A percentile compares a stretch with the other conserved stretches of the same genome.
Conservation (phyloP, 495 filamentous ascomycete species). For the Lichenothelia convexa region DNA sequence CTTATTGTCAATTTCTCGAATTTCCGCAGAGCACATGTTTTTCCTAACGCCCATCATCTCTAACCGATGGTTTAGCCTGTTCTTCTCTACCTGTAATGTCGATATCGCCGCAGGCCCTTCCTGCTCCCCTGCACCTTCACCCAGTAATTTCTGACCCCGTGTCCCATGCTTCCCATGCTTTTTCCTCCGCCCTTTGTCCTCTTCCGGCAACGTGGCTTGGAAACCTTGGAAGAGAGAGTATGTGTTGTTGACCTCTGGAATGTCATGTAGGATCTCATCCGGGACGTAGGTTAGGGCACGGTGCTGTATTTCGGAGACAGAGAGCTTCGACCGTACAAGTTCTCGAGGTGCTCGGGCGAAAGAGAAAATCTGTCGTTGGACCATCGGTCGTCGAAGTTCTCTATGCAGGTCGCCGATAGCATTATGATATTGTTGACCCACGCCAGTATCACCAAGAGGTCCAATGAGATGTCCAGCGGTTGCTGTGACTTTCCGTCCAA, state of each 20-base stretch:
- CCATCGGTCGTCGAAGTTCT: conserved; percentile 59
- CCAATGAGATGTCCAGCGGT: conserved; percentile 81
- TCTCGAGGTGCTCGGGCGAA: conserved; percentile 82
- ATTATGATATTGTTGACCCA: conserved; percentile 53
- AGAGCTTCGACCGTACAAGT: conserved; percentile 79
- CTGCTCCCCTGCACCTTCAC: conserved; percentile 32
- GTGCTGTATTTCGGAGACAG: conserved; percentile 82
- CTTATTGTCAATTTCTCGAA: conserved; percentile 91
- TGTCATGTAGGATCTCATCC: conserved; percentile 73
- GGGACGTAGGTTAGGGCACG: conserved; percentile 76
- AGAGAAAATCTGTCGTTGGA: conserved; percentile 70
- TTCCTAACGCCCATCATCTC: conserved; percentile 88
- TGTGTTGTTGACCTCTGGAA: conserved; percentile 65
- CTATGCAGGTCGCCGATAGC: conserved; percentile 82
- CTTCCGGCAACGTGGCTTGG: conserved; percentile 71
- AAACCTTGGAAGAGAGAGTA: conserved; percentile 97
- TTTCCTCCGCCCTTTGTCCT: conserved; percentile 43
- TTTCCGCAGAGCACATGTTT: conserved; percentile 94
- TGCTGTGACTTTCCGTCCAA: conserved; percentile 83
- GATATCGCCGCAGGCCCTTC: conserved; percentile 44
- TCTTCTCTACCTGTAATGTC: conserved; percentile 60
- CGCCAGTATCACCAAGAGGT: conserved; percentile 39
- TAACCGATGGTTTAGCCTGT: conserved; percentile 56
- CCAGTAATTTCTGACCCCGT: conserved; percentile 56
- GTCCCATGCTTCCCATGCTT: conserved; percentile 45